Base-by-base conservation (phyloP, 78 protist species). In the Guillardia theta region DNA sequence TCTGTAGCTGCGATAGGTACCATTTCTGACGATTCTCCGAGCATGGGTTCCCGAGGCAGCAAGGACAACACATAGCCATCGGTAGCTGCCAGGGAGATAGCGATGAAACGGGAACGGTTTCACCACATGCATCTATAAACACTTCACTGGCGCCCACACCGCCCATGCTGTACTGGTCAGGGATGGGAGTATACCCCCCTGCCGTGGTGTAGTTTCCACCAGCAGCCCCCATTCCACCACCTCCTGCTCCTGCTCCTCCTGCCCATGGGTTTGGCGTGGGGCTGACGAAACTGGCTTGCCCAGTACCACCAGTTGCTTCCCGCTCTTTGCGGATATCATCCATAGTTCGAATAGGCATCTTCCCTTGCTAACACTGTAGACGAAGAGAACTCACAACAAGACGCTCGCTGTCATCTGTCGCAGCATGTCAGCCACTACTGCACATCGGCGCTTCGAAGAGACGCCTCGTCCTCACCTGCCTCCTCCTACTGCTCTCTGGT, bases 31-130 rank as follows among this genome's bases (percentile, higher is more conserved):
- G 9, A 43, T 70, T 70, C 4, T 12, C 3, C 21, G 83, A 70
- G 83, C 83, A 70, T 43, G 83, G 83, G 41, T 70, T 43, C 83
- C 83, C 83, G 22, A 70, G n/a, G 83, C 83, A 70, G 41, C 83
- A 70, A 15, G 83, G 83, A 43, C 83, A 70, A 18, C 83, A 70
- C 83, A 70, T 70, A 0, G 83, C 83, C 36, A 70, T 70, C n/a
- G 83, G 83, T 33, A 24, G 36, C 83, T 70, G 83, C 83, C 83
- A 70, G 33, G 22, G 9, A 24, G 83, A 70, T 12, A 70, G 83
- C 45, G 21, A 30, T 24, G n/a, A 36, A 24, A 70, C 83, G 46
- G 83, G 83, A 15, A 70, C 83, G 4, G 83, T 70, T 6, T 70
- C 83, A 10, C 83, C 83, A 43, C 83, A 70, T 12, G 36, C 9